Conservation (phyloP, 208 protist genomes). For the Leishmania major region DNA sequence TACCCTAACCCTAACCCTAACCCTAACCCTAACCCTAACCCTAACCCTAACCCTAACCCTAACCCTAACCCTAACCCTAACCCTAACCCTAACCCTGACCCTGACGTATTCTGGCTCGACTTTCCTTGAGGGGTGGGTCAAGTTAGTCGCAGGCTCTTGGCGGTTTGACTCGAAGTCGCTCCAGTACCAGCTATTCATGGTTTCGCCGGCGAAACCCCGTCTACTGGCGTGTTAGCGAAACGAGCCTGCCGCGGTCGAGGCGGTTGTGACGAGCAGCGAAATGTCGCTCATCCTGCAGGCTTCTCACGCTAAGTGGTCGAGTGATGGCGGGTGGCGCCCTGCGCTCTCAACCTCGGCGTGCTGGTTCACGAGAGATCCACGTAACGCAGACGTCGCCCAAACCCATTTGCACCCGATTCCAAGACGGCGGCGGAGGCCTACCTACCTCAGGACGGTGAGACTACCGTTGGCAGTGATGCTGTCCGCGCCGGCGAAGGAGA, state of each 20-base stretch:
- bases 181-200: no score
- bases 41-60: no score
- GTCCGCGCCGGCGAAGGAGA: background rate
- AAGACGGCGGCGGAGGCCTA: background rate
- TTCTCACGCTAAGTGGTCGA: background rate
- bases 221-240: background rate
- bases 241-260: background rate
- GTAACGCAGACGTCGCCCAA: background rate
- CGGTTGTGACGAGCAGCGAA: background rate
- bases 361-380: background rate
- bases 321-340: background rate
- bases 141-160: no score
- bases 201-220: no score
- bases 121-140: no score
- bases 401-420: background rate
- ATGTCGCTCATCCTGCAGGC: background rate
- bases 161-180: no score
- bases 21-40: no score
- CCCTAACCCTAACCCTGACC: no score
- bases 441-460: background rate
- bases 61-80: no score
- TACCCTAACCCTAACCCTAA: background rate
- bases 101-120: fast-evolving
- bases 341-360: background rate
- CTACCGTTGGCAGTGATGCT: background rate